These are phyloP conservation scores for Ganoderma multipileum DNA, from an alignment of 1,284 basidiomycete genomes.

Conservation along the genomic window DNA sequence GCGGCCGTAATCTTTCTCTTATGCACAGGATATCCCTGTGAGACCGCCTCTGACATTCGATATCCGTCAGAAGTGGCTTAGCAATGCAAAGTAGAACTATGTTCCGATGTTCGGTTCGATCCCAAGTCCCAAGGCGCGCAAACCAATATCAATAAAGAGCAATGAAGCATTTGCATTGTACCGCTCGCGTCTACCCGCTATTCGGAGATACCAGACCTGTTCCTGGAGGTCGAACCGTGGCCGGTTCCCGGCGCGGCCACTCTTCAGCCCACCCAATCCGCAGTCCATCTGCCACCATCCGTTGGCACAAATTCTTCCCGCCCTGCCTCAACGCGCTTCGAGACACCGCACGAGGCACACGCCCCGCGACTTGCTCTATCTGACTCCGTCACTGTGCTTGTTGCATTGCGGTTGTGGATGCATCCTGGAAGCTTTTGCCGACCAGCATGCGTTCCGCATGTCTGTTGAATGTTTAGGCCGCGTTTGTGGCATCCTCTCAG, in stretches of 20 bases:
- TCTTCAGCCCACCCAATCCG: neutral
- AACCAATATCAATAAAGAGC: neutral
- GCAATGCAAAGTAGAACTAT: neutral
- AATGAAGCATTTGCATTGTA: neutral
- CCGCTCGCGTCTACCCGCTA: neutral
- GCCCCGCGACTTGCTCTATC: neutral
- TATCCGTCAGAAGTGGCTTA: neutral
- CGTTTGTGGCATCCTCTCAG: neutral
- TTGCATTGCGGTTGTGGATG: no score
- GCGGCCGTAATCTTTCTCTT: neutral
- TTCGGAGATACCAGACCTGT: neutral
- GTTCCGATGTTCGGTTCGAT: neutral
- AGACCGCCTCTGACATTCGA: neutral
- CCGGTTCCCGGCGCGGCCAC: neutral
- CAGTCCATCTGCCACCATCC: neutral
- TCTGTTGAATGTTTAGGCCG: neutral
- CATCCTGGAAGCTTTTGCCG: neutral
- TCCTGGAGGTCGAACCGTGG: neutral
- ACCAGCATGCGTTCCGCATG: neutral
- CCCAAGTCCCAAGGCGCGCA: neutral
- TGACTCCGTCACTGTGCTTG: neutral
- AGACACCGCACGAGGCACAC: neutral
- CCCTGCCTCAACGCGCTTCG: neutral
- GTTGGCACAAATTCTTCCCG: neutral
- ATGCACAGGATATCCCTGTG: neutral